phyloP scores from a whole-genome alignment of 441 rosid genomes.

The Melastoma candidum region DNA sequence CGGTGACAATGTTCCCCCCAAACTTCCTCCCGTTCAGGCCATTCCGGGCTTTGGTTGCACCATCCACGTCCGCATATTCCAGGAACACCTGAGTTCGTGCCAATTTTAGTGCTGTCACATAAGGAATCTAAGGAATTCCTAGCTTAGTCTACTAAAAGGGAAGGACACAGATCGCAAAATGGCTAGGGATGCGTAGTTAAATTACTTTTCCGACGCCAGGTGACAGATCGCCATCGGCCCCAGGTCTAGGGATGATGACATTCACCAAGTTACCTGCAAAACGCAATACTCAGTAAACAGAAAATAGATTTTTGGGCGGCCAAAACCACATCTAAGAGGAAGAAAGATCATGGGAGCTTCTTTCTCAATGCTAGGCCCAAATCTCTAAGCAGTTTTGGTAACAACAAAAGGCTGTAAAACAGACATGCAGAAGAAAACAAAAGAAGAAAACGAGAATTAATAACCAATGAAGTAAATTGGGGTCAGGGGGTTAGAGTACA shows the following conservation, averaged over 20 bases:
- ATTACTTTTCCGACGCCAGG: constrained; percentile 45
- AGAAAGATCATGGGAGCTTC: too few species aligned
- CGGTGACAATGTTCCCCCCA: constrained; percentile 49
- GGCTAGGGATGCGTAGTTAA: not conserved
- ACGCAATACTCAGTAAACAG: too few species aligned
- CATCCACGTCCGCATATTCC: constrained; percentile 40
- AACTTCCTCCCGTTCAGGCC: constrained; percentile 50
- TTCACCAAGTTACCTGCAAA: constrained; percentile 32
- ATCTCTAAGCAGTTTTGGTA: too few species aligned
- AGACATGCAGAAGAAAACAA: too few species aligned
- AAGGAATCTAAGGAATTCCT: too few species aligned
- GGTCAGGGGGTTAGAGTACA: not conserved
- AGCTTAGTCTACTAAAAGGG: too few species aligned
- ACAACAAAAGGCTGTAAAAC: too few species aligned
- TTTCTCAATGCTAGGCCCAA: too few species aligned
- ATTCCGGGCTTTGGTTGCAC: constrained; percentile 22
- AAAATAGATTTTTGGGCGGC: too few species aligned
- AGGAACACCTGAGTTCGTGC: constrained; percentile 34
- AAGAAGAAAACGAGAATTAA: not conserved
- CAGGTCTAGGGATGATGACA: constrained; percentile 41
- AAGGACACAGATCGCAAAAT: too few species aligned
- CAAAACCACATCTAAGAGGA: too few species aligned
- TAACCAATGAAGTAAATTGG: not conserved
- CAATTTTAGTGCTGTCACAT: too few species aligned
- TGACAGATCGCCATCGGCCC: constrained; percentile 26